Base-by-base conservation (phyloP, 345 rosid species). In the Populus simonii region DNA sequence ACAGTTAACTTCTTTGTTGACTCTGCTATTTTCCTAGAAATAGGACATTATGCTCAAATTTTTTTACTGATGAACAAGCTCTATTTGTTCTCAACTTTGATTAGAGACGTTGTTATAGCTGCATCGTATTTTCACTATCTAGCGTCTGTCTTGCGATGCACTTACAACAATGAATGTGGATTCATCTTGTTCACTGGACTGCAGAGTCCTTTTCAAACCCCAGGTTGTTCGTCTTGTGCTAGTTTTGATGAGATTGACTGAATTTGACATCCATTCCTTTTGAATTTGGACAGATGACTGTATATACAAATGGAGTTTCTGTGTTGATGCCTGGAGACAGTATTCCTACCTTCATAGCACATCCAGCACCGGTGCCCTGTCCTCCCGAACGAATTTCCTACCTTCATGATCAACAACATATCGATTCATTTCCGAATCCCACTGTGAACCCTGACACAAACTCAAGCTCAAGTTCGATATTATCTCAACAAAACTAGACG, bases 241-340 rank as follows among this genome's bases (percentile, higher is more conserved):
- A 8, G 13, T 51, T 51, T 33, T 74, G 57, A 74, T 73, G 59
- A 62, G 61, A 35, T 75, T 36, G 29, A 57, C 10, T 23, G 25
- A 36, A 76, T 17, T 49, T 66, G 65, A 4, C 33, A 22, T 49
- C 63, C 13, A 18, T 39, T 25, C 10, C 38, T 53, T 38, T 10
- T 72, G 29, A 17, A 80, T 70, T 76, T 80, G 4, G 78, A 82
- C 93, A 96, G 98, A 90, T 92, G 97, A 90, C 88, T 11, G 78
- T 91, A 41, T 93, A 93, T 75, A 80, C 91, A 11, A 90, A 80
- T 47, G 98, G 96, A 18, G 94, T 96, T 73, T 96, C 98, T 0
- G 99, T 96, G 7, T 67, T 96, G 83, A 96, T 96, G 99, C 99
- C 99, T 2, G 99, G 99, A 83, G 94, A 92, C 17, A 84, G 83